Percentiles rank a stretch among this genome's conserved stretches.
These are phyloP conservation scores for Phytophthora pseudosyringae DNA, from an alignment of 352 stramenopile genomes.

Conservation along the genomic window DNA sequence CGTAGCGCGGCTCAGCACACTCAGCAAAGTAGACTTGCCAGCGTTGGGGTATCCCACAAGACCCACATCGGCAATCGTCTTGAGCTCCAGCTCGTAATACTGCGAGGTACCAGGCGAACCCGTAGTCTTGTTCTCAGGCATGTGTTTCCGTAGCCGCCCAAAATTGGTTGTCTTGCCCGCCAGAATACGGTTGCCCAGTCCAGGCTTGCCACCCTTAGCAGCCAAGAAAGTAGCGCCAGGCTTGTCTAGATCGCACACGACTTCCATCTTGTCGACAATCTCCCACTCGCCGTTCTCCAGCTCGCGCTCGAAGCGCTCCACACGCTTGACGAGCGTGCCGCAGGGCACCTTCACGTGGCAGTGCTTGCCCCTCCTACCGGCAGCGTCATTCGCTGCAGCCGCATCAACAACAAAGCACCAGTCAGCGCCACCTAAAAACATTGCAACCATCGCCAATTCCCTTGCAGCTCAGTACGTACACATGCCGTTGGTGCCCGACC, in stretches of 20 bases:
- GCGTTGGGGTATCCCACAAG: constrained; percentile 99
- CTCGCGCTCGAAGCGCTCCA: constrained; percentile 82
- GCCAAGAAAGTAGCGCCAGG: constrained; percentile 74
- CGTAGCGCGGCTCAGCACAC: constrained; percentile 91
- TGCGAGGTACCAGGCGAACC: constrained; percentile 93
- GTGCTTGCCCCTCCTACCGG: constrained; percentile 81
- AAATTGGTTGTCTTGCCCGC: constrained; percentile 85
- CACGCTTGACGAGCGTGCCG: constrained; percentile 88
- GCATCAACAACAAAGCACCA: constrained; percentile 3
- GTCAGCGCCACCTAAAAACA: constrained; percentile 7
- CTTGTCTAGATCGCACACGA: constrained; percentile 80
- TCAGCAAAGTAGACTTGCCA: constrained; percentile 97
- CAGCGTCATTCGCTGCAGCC: constrained; percentile 74
- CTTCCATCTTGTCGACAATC: constrained; percentile 82
- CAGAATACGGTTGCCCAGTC: constrained; percentile 87
- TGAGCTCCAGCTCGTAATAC: constrained; percentile 98
- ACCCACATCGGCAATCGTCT: constrained; percentile 98
- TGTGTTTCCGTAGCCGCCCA: constrained; percentile 83
- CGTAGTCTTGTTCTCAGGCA: constrained; percentile 76
- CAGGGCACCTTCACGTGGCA: constrained; percentile 84
- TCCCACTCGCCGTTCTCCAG: constrained; percentile 79
- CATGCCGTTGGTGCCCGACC: constrained; percentile 82
- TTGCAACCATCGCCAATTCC: neutral
- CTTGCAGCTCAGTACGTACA: constrained; percentile 51
- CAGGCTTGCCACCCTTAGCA: constrained; percentile 82